Percentiles rank a stretch among this genome's conserved stretches.
Evolutionary conservation across 73 alveolate genomes (phyloP).

Genomic region (Effrenium voratum): DNA sequence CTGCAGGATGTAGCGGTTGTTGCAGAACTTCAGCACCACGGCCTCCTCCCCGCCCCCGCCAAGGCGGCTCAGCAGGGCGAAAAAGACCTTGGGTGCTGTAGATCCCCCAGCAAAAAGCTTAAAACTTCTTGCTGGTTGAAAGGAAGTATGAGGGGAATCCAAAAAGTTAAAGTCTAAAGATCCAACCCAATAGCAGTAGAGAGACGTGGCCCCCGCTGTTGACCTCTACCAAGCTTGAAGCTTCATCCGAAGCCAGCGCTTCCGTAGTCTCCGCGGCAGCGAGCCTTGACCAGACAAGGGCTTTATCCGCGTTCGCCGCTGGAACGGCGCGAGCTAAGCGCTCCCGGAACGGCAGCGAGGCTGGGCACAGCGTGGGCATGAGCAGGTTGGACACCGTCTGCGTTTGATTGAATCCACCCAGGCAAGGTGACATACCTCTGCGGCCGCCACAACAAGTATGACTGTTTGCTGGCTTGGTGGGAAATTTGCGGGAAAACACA

Average conservation of each 20-base stretch:
- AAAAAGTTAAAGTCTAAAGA: background rate
- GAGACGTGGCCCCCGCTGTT: constrained; percentile 69
- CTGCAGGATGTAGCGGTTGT: constrained; percentile 67
- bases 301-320: constrained; percentile 1
- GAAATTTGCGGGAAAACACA: no score
- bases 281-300: constrained; percentile 20
- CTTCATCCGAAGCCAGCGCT: constrained; percentile 50
- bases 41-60: constrained; percentile 51
- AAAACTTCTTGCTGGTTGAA: background rate
- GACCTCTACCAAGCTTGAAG: constrained; percentile 39
- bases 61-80: background rate
- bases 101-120: background rate
- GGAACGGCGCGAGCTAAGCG: constrained; percentile 50
- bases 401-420: background rate
- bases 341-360: constrained; percentile 58
- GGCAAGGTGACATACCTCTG: constrained; percentile 79
- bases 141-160: background rate
- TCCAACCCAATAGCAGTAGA: background rate
- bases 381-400: constrained; percentile 13
- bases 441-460: no score
- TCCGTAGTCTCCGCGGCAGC: constrained; percentile 63
- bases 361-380: constrained; percentile 52
- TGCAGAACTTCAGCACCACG: constrained; percentile 74
- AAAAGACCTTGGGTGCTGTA: background rate
- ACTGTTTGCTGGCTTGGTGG: no score